Evolutionary conservation across 129 eudicot species (phyloP), one percentile per base, ranked within the genome.

Genomic region (Flaveria linearis): DNA sequence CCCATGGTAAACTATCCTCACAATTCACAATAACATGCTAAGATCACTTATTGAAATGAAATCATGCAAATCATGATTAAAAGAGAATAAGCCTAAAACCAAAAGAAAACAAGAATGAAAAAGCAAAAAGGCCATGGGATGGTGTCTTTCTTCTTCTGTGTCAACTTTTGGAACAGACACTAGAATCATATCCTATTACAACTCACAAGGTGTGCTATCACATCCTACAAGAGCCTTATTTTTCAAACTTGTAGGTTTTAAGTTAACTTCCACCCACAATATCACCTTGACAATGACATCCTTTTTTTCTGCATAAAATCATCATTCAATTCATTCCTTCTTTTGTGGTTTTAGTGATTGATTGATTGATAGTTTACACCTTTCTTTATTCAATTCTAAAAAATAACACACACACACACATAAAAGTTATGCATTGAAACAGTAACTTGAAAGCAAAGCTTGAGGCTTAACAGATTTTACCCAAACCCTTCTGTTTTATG

Each of bases 401-500:
- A 36, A 36, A 36, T 36, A 61, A 65, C 57, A 71, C 36, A 30
- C 36, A 30, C 30, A 79, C 46, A 72, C 36, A 78, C 8, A 64
- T 6, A 64, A 6, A 36, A 45, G 42, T 9, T 10, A 25, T 72
- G 78, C 52, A 65, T 51, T n/a, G 25, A 65, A 53, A 66, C 18
- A 55, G 83, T 90, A 83, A 72, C 85, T 85, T 85, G 80, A 50
- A 89, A 89, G 90, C 90, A 64, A 89, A 81, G 87, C 45, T 63
- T 80, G 64, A 47, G 51, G 43, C 43, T 55, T 69, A 71, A 73
- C 78, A 66, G 20, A 53, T 61, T 65, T 53, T 66, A 50, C 47
- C 78, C 41, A 78, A 68, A n/a, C 9, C 61, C 15, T 66, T 50
- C 72, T 71, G 33, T 56, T 45, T 42, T 74, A 46, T 39, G 18